phyloP scores from a whole-genome alignment of 805 yeast genomes.

The Grigorovia jiainica region DNA sequence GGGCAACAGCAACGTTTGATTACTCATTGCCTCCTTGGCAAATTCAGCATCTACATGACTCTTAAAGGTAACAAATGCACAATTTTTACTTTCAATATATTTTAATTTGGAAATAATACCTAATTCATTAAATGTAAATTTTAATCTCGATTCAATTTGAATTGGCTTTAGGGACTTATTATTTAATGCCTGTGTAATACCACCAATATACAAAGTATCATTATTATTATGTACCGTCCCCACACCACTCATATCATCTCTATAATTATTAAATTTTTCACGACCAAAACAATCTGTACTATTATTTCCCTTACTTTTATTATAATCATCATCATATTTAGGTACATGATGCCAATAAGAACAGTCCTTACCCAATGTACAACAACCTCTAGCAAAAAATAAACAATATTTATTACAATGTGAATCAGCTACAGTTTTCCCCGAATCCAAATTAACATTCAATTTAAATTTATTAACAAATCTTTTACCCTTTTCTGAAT shows the following conservation, averaged over 20 bases:
- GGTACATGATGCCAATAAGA: conserved; percentile 75
- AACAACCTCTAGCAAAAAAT: conserved; percentile 83
- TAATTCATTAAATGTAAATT: conserved; percentile 48
- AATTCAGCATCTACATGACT: conserved; percentile 77
- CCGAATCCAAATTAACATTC: conserved; percentile 53
- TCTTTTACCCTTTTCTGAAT: conserved; percentile 21
- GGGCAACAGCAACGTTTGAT: conserved; percentile 51
- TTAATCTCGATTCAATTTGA: conserved; percentile 32
- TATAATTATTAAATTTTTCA: conserved; percentile 67
- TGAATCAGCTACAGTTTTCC: conserved; percentile 62
- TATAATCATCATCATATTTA: conserved; percentile 41
- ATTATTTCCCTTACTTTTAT: conserved; percentile 41
- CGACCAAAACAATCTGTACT: conserved; percentile 85
- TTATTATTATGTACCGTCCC: conserved; percentile 70
- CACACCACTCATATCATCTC: conserved; percentile 92
- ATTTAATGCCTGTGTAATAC: conserved; percentile 35
- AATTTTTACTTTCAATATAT: conserved; percentile 49
- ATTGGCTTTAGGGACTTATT: conserved; percentile 30
- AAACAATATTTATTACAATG: conserved; percentile 50
- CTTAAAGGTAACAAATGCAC: conserved; percentile 71
- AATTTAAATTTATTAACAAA: conserved; percentile 52
- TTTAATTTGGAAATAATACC: conserved; percentile 66
- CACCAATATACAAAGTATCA: conserved; percentile 69
- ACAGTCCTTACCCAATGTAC: conserved; percentile 71
- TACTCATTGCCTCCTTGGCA: conserved; percentile 90